Base-by-base conservation (phyloP, 441 rosid genomes). In the Erodium trifolium region DNA sequence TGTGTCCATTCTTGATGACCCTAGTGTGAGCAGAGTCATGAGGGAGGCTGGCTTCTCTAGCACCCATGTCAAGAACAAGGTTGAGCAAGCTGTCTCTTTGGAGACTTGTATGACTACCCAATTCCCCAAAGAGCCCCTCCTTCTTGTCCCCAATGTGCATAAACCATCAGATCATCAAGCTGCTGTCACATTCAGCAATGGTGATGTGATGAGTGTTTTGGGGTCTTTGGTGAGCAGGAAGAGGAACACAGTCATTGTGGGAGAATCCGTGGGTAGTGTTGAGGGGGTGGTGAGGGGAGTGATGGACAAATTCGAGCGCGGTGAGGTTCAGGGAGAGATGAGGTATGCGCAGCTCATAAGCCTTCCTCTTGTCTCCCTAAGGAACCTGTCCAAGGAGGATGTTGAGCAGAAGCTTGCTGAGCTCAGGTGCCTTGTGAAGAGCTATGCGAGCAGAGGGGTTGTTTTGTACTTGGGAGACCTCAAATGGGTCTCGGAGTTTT, bases 1-100 rank as follows among this genome's bases (percentile, higher is more conserved):
- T 8, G 72, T 86, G 35, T 86, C 94, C 63, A 83, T 88, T 49
- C 73, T 88, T 2, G 91, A 88, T 64, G 94, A 88, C 70, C 94
- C 94, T 0, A 86, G 94, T 72, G 91, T 88, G 8, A 85, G 87
- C 71, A 80, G 94, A 67, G 94, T 88, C 73, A 88, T 88, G 94
- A 85, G 88, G 47, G 94, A 88, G 76, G 91, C 91, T 16, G 90
- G 94, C 55, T 88, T 88, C 77, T 88, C 90, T 13, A 88, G 91
- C 68, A 69, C 87, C 57, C 88, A 81, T 51, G 83, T 88, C 13
- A 86, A 87, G 77, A 80, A 34, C 75, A 79, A 79, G 63, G 86
- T 88, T 2, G 87, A 88, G 72, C 82, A 87, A 47, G 49, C 84
- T 67, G 87, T 87, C 70, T 78, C 91, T 23, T 16, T 85, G 31